Base-by-base conservation (phyloP, 2,329 filamentous ascomycete species). In the Colletotrichum trifolii region DNA sequence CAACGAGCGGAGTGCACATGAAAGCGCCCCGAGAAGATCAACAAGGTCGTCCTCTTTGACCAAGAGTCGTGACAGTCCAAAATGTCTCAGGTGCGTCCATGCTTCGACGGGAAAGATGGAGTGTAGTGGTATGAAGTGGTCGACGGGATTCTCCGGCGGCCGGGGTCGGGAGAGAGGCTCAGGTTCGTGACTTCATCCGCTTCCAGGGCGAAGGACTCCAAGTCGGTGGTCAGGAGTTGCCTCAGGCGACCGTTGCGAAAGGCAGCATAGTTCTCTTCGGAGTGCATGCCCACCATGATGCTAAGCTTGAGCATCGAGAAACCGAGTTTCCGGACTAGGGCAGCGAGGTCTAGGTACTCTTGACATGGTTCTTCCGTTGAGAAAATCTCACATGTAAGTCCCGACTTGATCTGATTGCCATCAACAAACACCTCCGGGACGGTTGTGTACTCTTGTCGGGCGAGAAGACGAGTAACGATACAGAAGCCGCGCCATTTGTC, bases 401-500 rank as follows among this genome's bases (percentile, higher is more conserved):
- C 17, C 1, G 17, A 17, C 2, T 17, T 17, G 17, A 17, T 17
- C 17, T 17, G 2, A 17, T 17, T 17, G 17, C 17, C 17, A 17
- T 17, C 1, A 17, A 17, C 1, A 17, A 17, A 17, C 2, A 17
- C 17, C 17, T 17, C 17, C 1, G 3, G 17, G 17, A 17, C 17
- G 17, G 17, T 1, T 17, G 17, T 2, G 3, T 17, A 17, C 2
- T 17, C 17, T 17, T 17, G 1, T 17, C 1, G 1, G 17, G 17
- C 17, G 17, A 17, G 17, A 17, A 17, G 17, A 17, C 3, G 17
- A 17, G 17, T 17, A 17, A 17, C 2, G 3, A 17, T 70, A 2
- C 70, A 70, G 49, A 78, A 77, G 0, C 76, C 77, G 9, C 75
- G 73, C 71, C 74, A 77, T 13, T 67, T 66, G 2, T 61, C 39